Base-by-base conservation (phyloP, 208 protist species). In the Crithidia brevicula region DNA sequence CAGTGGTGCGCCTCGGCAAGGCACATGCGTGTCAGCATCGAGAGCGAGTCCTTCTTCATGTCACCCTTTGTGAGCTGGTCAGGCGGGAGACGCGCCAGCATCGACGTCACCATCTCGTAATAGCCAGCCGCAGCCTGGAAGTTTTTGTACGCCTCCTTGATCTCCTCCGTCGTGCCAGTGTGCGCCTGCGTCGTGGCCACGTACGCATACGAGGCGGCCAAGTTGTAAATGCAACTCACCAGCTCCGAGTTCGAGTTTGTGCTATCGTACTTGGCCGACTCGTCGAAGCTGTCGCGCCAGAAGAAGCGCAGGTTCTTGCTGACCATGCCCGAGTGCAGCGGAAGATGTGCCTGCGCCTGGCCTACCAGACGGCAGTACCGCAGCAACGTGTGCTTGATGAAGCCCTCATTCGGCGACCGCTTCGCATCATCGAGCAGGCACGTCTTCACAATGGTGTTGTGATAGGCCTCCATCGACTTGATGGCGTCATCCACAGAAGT, bases 81-180 rank as follows among this genome's bases (percentile, higher is more conserved):
- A 3, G 91, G 51, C 22, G 87, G 83, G 9, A 92, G 73, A 34
- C 85, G 85, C 25, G 57, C 56, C n/a, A 85, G 36, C 47, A 94
- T 79, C 11, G 63, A 58, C 33, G 76, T 69, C 3, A 84, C 77
- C 81, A 92, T 91, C 15, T 74, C 74, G 70, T 92, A 96, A 62
- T 92, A 96, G 4, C 91, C 91, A 4, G 91, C 88, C 2, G 91
- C 91, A 45, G 85, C 79, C 66, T 91, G 91, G 60, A 93, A 96
- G 52, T 75, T 47, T 20, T 82, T 84, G 72, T 82, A 93, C 2
- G 88, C 85, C 45, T 81, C 74, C 56, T 89, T 92, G 18, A 92
- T 60, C 8, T 77, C 84, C 45, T 91, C 86, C 16, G 79, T 69
- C 6, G 65, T 51, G 20, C 82, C 84, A 0, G 40, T 75, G 59